A percentile compares a stretch with the other conserved stretches of the same genome.
These are phyloP conservation scores for Penicillium sp. DNA, from an alignment of 2,329 filamentous ascomycete species.

Conservation along the genomic window DNA sequence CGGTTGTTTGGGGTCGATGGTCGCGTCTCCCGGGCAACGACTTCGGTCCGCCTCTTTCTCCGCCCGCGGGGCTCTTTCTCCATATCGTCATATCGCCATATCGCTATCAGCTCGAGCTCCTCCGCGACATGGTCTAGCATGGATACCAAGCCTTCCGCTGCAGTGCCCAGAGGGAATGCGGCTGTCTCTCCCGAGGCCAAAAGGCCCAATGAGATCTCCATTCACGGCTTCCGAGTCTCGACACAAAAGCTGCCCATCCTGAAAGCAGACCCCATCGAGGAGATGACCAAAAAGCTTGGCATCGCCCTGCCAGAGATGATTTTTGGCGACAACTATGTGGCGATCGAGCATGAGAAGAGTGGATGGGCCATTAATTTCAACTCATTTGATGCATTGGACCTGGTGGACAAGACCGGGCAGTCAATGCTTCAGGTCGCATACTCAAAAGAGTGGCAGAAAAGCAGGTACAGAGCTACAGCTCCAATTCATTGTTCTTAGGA, in stretches of 20 bases:
- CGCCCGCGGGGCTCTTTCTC: conserved; percentile 29
- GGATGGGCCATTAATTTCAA: conserved; percentile 78
- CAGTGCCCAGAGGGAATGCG: conserved; percentile 45
- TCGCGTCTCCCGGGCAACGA: conserved; percentile 21
- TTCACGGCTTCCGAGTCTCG: conserved; percentile 67
- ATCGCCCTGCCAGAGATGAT: conserved; percentile 98
- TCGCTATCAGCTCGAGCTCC: conserved; percentile 19
- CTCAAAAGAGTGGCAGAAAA: conserved; percentile 79
- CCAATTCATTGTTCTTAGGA: neutral
- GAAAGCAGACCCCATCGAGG: conserved; percentile 84
- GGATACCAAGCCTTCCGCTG: conserved; percentile 12
- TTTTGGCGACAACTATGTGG: conserved; percentile 87
- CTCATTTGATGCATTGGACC: conserved; percentile 80
- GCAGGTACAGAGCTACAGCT: conserved; percentile 47
- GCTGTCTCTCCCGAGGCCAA: conserved; percentile 48
- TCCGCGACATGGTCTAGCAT: conserved; percentile 18
- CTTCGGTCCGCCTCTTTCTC: conserved; percentile 33
- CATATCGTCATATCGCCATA: conserved; percentile 8
- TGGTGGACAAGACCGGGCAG: conserved; percentile 87
- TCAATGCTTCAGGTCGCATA: conserved; percentile 92
- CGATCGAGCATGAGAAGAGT: conserved; percentile 66
- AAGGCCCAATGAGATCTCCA: conserved; percentile 54
- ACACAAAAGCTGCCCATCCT: conserved; percentile 92
- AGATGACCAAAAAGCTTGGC: conserved; percentile 69
- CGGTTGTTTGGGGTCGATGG: conserved; percentile 16